phyloP scores from a whole-genome alignment of 1,284 basidiomycete genomes.

The Caloboletus firmus region DNA sequence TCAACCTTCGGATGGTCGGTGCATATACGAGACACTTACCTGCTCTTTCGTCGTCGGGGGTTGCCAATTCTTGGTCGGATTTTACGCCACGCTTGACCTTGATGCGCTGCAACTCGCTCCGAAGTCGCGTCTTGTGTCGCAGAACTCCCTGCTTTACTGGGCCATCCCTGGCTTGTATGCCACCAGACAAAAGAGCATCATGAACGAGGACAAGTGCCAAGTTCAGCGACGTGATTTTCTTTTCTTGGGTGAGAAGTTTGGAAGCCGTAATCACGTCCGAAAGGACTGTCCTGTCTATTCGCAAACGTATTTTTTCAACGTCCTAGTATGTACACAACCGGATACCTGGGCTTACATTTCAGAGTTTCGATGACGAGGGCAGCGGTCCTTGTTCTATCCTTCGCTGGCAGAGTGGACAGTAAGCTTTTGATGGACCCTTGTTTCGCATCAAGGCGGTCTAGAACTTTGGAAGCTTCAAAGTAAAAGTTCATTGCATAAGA shows the following conservation, averaged over 20 bases:
- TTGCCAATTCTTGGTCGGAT: conserved; percentile 67
- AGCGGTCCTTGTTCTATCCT: conserved; percentile 74
- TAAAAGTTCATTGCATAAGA: conserved; percentile 84
- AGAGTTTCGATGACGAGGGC: conserved; percentile 88
- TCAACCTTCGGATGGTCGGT: background rate
- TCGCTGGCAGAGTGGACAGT: conserved; percentile 69
- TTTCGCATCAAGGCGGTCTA: conserved; percentile 84
- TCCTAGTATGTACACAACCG: background rate
- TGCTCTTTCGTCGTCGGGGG: conserved; percentile 57
- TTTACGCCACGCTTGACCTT: conserved; percentile 78
- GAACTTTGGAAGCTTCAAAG: conserved; percentile 78
- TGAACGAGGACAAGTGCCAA: conserved; percentile 84
- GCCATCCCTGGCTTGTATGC: conserved; percentile 87
- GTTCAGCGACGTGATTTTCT: conserved; percentile 70
- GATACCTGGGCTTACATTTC: conserved; percentile 68
- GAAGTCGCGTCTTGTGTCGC: conserved; percentile 85
- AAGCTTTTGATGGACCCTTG: conserved; percentile 85
- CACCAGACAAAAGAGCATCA: conserved; percentile 77
- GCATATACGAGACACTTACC: conserved; percentile 41
- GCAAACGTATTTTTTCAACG: conserved; percentile 7
- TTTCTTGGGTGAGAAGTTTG: conserved; percentile 72
- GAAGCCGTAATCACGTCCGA: conserved; percentile 62
- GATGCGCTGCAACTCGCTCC: conserved; percentile 79
- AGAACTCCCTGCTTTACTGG: conserved; percentile 81
- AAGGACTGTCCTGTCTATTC: conserved; percentile 68